A percentile compares a stretch with the other conserved stretches of the same genome.
phyloP scores from a whole-genome alignment of 176 grass and related monocot species.

The Oryza glumipatula region DNA sequence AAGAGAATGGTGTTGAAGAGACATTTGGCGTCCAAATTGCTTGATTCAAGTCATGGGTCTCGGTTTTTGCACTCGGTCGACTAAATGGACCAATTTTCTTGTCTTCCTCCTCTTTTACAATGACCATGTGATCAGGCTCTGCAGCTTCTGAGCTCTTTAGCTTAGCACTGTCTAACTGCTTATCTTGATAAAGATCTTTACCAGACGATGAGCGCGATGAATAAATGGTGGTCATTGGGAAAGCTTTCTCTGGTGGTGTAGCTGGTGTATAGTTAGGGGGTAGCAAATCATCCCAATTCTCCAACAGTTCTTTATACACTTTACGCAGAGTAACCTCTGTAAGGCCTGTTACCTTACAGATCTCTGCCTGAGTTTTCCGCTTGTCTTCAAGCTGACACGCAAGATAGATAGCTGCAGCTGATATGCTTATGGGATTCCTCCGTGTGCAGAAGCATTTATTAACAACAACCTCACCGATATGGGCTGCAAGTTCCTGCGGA shows the following conservation, averaged over 20 bases:
- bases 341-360: slow-evolving; percentile 95
- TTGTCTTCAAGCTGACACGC: slow-evolving; percentile 98
- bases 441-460: slow-evolving; percentile 98
- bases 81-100: slow-evolving; percentile 52
- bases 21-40: slow-evolving; percentile 50
- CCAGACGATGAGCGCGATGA: slow-evolving; percentile 61
- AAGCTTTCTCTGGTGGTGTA: slow-evolving; percentile 87
- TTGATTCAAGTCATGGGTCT: slow-evolving; percentile 58
- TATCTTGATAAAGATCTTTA: slow-evolving; percentile 73
- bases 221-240: slow-evolving; percentile 80
- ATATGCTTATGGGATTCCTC: slow-evolving; percentile 97
- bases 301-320: slow-evolving; percentile 98
- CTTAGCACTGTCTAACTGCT: slow-evolving; percentile 59
- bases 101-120: slow-evolving; percentile 70
- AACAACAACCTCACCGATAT: slow-evolving; percentile 93
- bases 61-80: slow-evolving; percentile 32
- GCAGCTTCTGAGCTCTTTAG: slow-evolving; percentile 59
- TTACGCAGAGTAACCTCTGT: slow-evolving; percentile 97
- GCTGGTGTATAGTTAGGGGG: slow-evolving; percentile 91
- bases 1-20: slow-evolving; percentile 9
- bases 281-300: slow-evolving; percentile 94
- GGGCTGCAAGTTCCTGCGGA: slow-evolving; percentile 86
- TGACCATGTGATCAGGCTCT: slow-evolving; percentile 65
- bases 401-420: slow-evolving; percentile 95
- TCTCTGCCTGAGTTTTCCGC: slow-evolving; percentile 96